Evolutionary conservation across 2,329 filamentous ascomycete genomes (phyloP).

Genomic region (Lomentospora prolificans): DNA sequence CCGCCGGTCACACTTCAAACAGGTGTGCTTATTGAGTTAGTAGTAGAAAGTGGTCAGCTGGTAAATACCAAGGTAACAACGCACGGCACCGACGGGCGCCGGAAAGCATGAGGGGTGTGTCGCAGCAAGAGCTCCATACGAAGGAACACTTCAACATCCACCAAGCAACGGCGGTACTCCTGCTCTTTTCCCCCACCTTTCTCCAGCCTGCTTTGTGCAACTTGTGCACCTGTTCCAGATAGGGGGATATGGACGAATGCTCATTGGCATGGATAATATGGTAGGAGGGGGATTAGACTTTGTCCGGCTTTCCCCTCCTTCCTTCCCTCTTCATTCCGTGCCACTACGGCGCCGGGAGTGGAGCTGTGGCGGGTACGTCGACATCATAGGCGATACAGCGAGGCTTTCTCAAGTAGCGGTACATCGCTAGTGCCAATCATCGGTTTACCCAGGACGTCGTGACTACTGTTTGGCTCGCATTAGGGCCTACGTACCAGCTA

Average conservation of each 20-base stretch:
- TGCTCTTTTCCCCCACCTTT: not conserved
- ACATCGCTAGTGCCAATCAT: too few species aligned
- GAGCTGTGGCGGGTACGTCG: too few species aligned
- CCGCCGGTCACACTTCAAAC: not conserved
- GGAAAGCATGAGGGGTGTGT: too few species aligned
- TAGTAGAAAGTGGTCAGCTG: not conserved
- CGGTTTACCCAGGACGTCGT: too few species aligned
- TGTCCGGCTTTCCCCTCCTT: not conserved
- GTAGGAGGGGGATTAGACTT: not conserved
- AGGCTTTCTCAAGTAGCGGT: too few species aligned
- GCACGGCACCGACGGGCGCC: not conserved
- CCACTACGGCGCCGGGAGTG: too few species aligned
- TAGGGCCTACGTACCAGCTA: too few species aligned
- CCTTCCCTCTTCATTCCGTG: not conserved
- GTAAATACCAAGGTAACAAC: not conserved
- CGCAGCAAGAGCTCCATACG: too few species aligned
- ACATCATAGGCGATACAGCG: too few species aligned
- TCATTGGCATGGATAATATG: slow-evolving; percentile 2
- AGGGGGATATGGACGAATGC: not conserved
- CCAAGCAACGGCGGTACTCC: too few species aligned
- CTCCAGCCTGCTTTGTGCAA: not conserved
- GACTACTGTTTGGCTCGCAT: too few species aligned
- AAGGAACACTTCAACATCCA: too few species aligned
- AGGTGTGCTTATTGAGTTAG: not conserved
- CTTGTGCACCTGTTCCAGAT: not conserved